Percentiles rank a stretch among this genome's conserved stretches.
Evolutionary conservation across 176 grass and related monocot species (phyloP).

Genomic region (Carex myosuroides): DNA sequence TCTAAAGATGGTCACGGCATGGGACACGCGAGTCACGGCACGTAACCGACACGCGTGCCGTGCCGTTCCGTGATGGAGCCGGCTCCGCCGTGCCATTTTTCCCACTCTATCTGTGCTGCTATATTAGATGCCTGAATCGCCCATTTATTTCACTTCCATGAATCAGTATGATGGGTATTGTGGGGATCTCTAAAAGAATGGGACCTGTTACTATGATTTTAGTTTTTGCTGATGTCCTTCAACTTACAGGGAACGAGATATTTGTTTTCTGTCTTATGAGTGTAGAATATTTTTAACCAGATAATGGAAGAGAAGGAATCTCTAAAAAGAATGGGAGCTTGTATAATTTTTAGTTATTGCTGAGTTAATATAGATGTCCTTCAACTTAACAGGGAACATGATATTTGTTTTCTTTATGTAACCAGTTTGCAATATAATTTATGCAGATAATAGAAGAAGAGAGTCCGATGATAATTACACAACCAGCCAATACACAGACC

Average conservation of each 20-base stretch:
- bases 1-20: too few relatives aligned
- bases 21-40: too few relatives aligned
- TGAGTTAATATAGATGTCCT: not conserved
- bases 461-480: not conserved
- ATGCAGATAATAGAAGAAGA: conserved; percentile 9
- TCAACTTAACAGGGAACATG: not conserved
- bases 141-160: not conserved
- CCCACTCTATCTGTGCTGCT: not conserved
- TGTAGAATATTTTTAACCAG: conserved; percentile 4
- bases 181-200: not conserved
- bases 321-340: not conserved
- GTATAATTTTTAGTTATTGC: not conserved
- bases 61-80: too few relatives aligned
- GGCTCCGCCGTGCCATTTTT: too few relatives aligned
- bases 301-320: not conserved
- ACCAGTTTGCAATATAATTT: not conserved
- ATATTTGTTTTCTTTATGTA: not conserved
- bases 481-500: not conserved
- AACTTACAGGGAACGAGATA: not conserved
- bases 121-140: not conserved
- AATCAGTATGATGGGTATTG: not conserved
- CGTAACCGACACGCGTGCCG: too few relatives aligned
- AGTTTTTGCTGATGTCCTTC: not conserved
- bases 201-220: not conserved
- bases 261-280: not conserved